A percentile compares a stretch with the other conserved stretches of the same genome.
Evolutionary conservation across 2,329 filamentous ascomycete genomes (phyloP).

Genomic region (Cercospora sojina): DNA sequence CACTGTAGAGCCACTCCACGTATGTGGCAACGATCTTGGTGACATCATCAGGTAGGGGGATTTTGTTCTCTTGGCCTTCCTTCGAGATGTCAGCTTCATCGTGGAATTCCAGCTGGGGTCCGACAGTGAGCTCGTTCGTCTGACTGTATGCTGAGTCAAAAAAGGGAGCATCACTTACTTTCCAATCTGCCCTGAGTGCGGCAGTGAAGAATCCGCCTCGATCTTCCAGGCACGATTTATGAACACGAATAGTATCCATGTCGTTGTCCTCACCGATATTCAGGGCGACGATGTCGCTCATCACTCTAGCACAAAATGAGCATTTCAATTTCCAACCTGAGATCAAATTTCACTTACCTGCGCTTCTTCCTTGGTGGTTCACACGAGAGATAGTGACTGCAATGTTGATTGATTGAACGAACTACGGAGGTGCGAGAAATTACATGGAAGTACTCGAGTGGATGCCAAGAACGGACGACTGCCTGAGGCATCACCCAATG

Average conservation of each 20-base stretch:
- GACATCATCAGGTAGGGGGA: not conserved
- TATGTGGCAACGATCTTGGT: not conserved
- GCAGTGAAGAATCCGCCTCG: constrained; percentile 8
- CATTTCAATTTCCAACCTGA: not conserved
- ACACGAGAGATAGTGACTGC: too few species aligned
- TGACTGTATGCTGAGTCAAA: not conserved
- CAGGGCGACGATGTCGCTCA: not conserved
- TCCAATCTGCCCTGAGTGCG: constrained; percentile 5
- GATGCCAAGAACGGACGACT: too few species aligned
- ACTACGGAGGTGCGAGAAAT: too few species aligned
- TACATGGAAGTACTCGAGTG: too few species aligned
- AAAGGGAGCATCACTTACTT: not conserved
- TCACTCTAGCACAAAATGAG: not conserved
- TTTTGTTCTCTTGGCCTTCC: not conserved
- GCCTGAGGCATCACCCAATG: too few species aligned
- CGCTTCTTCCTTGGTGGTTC: not conserved
- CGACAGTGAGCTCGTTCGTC: not conserved
- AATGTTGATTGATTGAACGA: too few species aligned
- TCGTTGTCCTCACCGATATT: not conserved
- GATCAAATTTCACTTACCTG: not conserved
- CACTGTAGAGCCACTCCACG: not conserved
- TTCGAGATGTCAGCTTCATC: not conserved
- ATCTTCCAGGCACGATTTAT: not conserved
- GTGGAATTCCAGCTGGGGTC: not conserved
- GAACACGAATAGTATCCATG: not conserved